Evolutionary conservation across 2,329 filamentous ascomycete species (phyloP).

Genomic region (Fusarium aywerte): DNA sequence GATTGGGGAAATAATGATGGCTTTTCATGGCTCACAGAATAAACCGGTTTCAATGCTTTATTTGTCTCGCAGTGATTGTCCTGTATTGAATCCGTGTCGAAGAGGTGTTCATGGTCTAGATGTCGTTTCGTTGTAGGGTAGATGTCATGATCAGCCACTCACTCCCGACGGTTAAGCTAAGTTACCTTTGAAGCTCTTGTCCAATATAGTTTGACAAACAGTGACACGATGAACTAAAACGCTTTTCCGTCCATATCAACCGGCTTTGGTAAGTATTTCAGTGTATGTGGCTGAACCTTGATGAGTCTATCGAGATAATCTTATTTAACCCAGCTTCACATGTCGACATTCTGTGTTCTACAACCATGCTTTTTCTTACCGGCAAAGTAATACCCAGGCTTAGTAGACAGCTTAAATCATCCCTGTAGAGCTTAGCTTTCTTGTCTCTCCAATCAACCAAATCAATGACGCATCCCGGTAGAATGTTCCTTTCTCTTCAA

Average conservation of each 20-base stretch:
- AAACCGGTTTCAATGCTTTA: too few species aligned
- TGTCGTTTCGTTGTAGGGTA: background rate
- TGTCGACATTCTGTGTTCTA: background rate
- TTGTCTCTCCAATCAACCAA: background rate
- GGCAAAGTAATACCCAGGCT: background rate
- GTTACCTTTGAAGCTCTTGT: background rate
- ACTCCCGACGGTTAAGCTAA: background rate
- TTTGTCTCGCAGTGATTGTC: too few species aligned
- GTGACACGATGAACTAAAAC: background rate
- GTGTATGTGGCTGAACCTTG: too few species aligned
- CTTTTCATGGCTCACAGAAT: too few species aligned
- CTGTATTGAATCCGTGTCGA: background rate
- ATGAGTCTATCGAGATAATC: too few species aligned
- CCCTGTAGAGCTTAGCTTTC: background rate
- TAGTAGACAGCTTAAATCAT: background rate
- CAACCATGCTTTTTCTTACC: background rate
- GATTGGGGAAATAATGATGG: background rate
- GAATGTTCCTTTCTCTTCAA: constrained; percentile 1
- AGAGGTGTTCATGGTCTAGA: background rate
- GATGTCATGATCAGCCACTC: background rate
- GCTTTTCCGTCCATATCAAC: background rate
- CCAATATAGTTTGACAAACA: too few species aligned
- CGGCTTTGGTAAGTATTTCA: too few species aligned
- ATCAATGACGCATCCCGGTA: constrained; percentile 31
- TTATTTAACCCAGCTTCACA: background rate